Conservation (phyloP, 768 basidiomycete species). For the Bullera alba region DNA sequence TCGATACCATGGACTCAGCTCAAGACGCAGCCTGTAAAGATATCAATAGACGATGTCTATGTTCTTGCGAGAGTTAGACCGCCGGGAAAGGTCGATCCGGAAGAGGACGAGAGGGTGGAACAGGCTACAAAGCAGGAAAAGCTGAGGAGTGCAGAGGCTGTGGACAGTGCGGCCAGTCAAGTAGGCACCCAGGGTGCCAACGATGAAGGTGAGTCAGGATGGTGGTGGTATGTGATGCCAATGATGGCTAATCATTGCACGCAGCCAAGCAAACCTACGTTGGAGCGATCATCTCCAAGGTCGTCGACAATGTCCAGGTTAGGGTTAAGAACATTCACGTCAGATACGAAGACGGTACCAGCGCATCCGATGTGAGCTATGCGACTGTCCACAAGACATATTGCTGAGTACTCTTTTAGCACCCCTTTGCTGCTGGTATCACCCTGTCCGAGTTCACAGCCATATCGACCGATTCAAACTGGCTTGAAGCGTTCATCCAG, state of each 20-base stretch:
- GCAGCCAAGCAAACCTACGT: slow-evolving; percentile 70
- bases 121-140: slow-evolving; percentile 85
- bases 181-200: slow-evolving; percentile 20
- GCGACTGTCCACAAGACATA: neutral
- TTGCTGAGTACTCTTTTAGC: slow-evolving; percentile 50
- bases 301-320: slow-evolving; percentile 93
- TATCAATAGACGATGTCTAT: slow-evolving; percentile 88
- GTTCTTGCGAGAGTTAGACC: slow-evolving; percentile 71
- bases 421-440: slow-evolving; percentile 86
- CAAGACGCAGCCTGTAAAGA: slow-evolving; percentile 65
- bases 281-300: slow-evolving; percentile 73
- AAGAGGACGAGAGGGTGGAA: slow-evolving; percentile 73
- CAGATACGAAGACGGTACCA: slow-evolving; percentile 90
- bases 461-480: slow-evolving; percentile 76
- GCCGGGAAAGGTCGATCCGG: slow-evolving; percentile 62
- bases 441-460: slow-evolving; percentile 83
- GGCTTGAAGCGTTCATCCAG: slow-evolving; percentile 88
- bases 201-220: slow-evolving; percentile 39
- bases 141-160: slow-evolving; percentile 70
- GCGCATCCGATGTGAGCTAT: slow-evolving; percentile 75
- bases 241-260: neutral
- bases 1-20: slow-evolving; percentile 42
- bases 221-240: neutral
- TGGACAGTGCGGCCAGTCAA: slow-evolving; percentile 51
- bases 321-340: slow-evolving; percentile 93